Conservation (phyloP, 805 yeast species). For the Pichia insulana region DNA sequence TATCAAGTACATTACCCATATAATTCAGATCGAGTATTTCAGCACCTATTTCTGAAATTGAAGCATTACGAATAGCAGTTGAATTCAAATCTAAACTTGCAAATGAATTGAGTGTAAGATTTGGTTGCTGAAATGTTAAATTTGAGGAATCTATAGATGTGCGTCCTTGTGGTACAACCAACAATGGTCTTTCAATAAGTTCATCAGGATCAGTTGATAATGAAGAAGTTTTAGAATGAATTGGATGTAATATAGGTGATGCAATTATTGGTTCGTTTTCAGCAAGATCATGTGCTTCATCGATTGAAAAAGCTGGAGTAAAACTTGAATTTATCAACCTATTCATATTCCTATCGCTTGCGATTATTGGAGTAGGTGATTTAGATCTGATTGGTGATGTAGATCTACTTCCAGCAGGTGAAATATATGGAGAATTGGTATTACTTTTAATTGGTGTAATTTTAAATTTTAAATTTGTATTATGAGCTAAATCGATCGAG, state of each 20-base stretch:
- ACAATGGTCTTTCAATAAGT: background rate
- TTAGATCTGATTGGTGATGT: constrained; percentile 16
- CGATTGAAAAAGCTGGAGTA: constrained; percentile 16
- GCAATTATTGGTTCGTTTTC: background rate
- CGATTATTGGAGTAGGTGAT: constrained; percentile 9
- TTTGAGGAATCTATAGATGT: background rate
- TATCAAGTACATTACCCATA: constrained; percentile 5
- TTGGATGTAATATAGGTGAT: background rate
- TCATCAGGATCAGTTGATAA: background rate
- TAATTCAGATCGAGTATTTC: background rate
- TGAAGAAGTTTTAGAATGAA: background rate
- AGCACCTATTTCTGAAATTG: background rate
- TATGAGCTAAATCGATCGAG: constrained; percentile 12
- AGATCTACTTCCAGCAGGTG: constrained; percentile 12
- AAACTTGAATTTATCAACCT: constrained; percentile 17
- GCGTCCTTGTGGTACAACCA: background rate
- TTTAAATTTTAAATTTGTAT: constrained; percentile 23
- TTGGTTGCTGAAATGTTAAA: background rate
- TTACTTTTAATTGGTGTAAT: constrained; percentile 10
- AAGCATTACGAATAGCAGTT: background rate
- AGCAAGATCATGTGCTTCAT: background rate
- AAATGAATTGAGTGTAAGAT: background rate
- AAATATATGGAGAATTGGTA: constrained; percentile 19
- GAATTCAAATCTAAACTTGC: background rate
- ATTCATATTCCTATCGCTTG: constrained; percentile 5